phyloP scores from a whole-genome alignment of 2,329 filamentous ascomycete species.

The Penicillium decumbens region DNA sequence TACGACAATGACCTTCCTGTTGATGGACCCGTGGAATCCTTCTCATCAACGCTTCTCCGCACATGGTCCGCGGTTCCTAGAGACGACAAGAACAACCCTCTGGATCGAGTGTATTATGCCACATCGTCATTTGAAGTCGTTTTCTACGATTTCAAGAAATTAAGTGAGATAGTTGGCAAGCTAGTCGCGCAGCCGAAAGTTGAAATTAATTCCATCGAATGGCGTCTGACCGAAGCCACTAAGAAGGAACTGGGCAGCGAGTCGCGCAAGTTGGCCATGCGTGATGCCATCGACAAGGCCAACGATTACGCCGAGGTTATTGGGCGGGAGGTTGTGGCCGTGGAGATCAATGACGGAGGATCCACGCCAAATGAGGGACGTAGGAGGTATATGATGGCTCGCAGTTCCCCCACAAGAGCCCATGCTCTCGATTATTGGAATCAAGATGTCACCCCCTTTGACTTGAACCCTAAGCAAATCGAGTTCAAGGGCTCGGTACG shows the following conservation, averaged over 20 bases:
- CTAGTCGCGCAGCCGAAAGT: slow-evolving; percentile 20
- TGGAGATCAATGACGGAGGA: slow-evolving; percentile 13
- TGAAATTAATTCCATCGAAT: slow-evolving; percentile 21
- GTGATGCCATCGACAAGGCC: slow-evolving; percentile 24
- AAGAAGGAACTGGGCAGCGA: slow-evolving; percentile 16
- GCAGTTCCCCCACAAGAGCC: not conserved
- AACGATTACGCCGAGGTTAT: slow-evolving; percentile 21
- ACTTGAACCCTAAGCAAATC: slow-evolving; percentile 12
- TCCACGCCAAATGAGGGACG: not conserved
- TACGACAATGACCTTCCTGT: slow-evolving; percentile 1
- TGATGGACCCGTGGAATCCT: slow-evolving; percentile 19
- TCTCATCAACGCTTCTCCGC: slow-evolving; percentile 12
- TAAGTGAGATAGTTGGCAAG: slow-evolving; percentile 18
- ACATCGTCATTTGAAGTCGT: slow-evolving; percentile 16
- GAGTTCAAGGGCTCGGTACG: slow-evolving; percentile 7
- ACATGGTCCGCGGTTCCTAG: slow-evolving; percentile 1
- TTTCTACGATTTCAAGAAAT: slow-evolving; percentile 23
- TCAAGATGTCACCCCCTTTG: slow-evolving; percentile 2
- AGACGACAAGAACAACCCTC: slow-evolving; percentile 4
- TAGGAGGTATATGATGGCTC: not conserved
- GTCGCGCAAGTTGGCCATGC: slow-evolving; percentile 21
- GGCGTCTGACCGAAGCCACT: slow-evolving; percentile 25
- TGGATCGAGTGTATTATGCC: slow-evolving; percentile 17
- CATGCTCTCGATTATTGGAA: not conserved
- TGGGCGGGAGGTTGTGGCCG: slow-evolving; percentile 12